Evolutionary conservation across 1,284 basidiomycete genomes (phyloP).

Genomic region (Ganoderma leucocontextum): DNA sequence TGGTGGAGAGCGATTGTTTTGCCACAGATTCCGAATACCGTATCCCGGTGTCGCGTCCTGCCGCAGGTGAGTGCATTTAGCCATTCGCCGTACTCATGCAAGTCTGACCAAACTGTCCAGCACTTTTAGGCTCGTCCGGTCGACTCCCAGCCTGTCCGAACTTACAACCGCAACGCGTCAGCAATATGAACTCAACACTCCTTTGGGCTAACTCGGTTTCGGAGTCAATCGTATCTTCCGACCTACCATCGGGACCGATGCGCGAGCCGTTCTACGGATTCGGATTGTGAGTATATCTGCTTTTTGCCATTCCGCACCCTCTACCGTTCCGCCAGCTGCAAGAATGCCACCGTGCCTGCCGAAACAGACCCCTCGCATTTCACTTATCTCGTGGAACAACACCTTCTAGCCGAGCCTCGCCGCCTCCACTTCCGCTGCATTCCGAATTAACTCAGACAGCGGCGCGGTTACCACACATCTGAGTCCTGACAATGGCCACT

Average conservation of each 20-base stretch:
- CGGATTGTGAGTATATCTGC: background rate
- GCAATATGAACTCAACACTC: no score
- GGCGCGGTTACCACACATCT: background rate
- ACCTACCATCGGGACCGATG: background rate
- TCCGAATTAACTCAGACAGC: background rate
- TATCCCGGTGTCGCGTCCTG: background rate
- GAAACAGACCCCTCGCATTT: background rate
- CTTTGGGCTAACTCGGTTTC: background rate
- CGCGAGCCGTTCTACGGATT: background rate
- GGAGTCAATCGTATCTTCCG: background rate
- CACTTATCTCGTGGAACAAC: background rate
- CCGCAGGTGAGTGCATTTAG: conserved; percentile 8
- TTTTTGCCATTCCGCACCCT: background rate
- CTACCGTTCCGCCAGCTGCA: background rate
- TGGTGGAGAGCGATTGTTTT: background rate
- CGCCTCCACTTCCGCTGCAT: background rate
- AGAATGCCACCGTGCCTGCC: background rate
- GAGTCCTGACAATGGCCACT: background rate
- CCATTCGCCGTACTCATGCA: background rate
- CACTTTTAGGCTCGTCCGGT: background rate
- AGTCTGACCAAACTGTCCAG: background rate
- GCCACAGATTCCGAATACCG: background rate
- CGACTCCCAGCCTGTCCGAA: background rate
- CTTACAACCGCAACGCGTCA: background rate
- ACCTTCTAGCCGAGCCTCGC: background rate